Evolutionary conservation across 768 basidiomycete species (phyloP).

Genomic region (Lentinula edodes): DNA sequence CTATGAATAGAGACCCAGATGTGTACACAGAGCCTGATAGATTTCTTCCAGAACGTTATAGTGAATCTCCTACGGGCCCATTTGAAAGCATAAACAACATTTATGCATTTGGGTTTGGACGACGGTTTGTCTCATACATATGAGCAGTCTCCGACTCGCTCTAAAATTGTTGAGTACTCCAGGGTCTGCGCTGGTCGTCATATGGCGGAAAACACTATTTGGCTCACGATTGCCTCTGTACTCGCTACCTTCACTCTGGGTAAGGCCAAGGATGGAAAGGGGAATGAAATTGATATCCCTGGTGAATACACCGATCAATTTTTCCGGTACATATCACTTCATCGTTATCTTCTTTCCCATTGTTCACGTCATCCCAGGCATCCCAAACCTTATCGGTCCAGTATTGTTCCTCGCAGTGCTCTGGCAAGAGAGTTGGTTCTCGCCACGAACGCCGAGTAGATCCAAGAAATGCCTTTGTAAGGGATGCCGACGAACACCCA

Average conservation of each 20-base stretch:
- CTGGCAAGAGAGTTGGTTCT: neutral
- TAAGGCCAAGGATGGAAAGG: conserved; percentile 1
- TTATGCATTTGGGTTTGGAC: neutral
- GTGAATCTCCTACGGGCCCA: neutral
- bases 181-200: conserved; percentile 1
- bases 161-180: neutral
- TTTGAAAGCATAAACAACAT: neutral
- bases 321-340: neutral
- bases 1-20: neutral
- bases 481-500: too few relatives aligned
- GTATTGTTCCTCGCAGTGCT: neutral
- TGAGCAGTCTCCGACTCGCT: neutral
- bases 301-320: neutral
- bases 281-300: conserved; percentile 2
- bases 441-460: neutral
- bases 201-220: conserved; percentile 3
- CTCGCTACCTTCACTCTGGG: neutral
- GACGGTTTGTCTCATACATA: neutral
- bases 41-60: conserved; percentile 11
- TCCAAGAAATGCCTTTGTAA: too few relatives aligned
- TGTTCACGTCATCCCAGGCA: neutral
- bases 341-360: neutral
- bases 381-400: neutral
- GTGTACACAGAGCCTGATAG: conserved; percentile 11
- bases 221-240: neutral